Conservation (phyloP, 495 filamentous ascomycete species). For the Talaromyces proteolyticus region DNA sequence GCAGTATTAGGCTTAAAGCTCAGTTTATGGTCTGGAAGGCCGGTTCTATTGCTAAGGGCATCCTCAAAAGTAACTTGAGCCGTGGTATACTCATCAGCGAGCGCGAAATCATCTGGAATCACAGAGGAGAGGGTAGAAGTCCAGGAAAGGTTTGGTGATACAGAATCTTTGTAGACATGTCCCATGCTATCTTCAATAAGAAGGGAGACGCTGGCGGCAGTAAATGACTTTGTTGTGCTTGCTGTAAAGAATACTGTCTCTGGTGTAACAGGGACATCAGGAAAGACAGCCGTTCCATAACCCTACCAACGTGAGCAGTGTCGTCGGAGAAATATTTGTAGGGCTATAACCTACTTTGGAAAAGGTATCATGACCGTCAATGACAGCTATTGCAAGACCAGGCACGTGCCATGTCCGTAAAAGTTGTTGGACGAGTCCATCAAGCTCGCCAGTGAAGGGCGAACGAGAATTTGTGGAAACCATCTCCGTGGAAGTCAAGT, state of each 20-base stretch:
- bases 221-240: slow-evolving; percentile 55
- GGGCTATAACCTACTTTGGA: neutral
- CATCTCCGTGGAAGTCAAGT: too few species aligned
- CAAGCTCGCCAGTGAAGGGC: slow-evolving; percentile 17
- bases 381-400: slow-evolving; percentile 36
- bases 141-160: slow-evolving; percentile 33
- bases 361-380: slow-evolving; percentile 35
- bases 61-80: slow-evolving; percentile 41
- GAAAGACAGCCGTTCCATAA: slow-evolving; percentile 38
- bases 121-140: slow-evolving; percentile 40
- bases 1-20: neutral
- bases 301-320: slow-evolving; percentile 36
- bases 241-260: slow-evolving; percentile 33
- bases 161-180: slow-evolving; percentile 8
- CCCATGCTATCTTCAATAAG: slow-evolving; percentile 29
- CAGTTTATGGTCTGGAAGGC: slow-evolving; percentile 30
- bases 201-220: slow-evolving; percentile 40
- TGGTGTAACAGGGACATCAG: slow-evolving; percentile 35
- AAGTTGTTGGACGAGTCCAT: slow-evolving; percentile 17
- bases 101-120: slow-evolving; percentile 48
- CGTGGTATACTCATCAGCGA: slow-evolving; percentile 37
- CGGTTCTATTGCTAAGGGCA: slow-evolving; percentile 45
- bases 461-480: too few species aligned
- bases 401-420: slow-evolving; percentile 38
- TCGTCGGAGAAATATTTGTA: neutral